Base-by-base conservation (phyloP, 2,329 filamentous ascomycete species). In the Emydomyces testavorans region DNA sequence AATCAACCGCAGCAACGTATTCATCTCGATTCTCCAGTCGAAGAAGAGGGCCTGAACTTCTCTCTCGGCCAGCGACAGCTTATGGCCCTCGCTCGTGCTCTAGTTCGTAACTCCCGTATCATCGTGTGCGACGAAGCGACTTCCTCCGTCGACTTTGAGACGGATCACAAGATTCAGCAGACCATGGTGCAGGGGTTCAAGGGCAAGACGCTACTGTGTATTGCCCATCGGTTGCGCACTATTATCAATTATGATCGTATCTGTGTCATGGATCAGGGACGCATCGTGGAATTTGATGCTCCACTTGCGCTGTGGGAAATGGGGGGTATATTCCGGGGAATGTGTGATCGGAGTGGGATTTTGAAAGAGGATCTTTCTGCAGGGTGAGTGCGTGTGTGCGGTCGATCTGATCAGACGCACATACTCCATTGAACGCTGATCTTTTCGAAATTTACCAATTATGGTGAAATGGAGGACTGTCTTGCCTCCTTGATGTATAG, bases 81-180 rank as follows among this genome's bases (percentile, higher is more conserved):
- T 41, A 94, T 96, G 84, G 92, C 92, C 1, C 75, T 98, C 1
- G 89, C 89, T 0, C 81, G 92, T 0, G 92, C 92, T 0, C 77
- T 98, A 2, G 90, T 96, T 3, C 81, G 90, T 31, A 80, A 82
- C 36, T 84, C 82, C 0, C 86, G 84, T 57, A 95, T 96, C 66
- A 95, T 96, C 57, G 82, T 98, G 42, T 95, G 90, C 65, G 92
- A 98, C 70, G 92, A 98, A 66, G 92, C 92, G 1, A 98, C 92
- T 0, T 87, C 82, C 1, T 85, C 79, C 0, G 89, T 96, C 6
- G 90, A 96, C 65, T 92, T 95, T 73, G 90, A 95, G 62, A 96
- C 90, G 2, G 92, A 98, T 62, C 83, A 87, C 66, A 93, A 92
- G 75, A 94, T 96, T 62, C 90, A 96, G 66, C 72, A 73, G 48